Percentiles rank a stretch among this genome's conserved stretches.
These are phyloP conservation scores for Caloboletus firmus DNA, from an alignment of 1,284 basidiomycete genomes.

Conservation along the genomic window DNA sequence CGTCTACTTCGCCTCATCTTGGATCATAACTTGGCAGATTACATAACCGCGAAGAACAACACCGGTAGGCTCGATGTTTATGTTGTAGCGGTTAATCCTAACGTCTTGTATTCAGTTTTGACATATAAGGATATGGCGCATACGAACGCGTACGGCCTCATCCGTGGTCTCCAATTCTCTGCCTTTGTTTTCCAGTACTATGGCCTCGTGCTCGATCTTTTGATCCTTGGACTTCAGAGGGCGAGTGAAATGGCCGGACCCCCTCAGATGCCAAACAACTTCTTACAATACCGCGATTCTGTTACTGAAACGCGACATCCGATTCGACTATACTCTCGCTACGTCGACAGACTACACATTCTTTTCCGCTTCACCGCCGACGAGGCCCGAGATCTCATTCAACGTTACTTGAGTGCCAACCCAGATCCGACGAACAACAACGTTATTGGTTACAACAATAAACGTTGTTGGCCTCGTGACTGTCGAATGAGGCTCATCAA, in stretches of 20 bases:
- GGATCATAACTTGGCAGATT: slow-evolving; percentile 97
- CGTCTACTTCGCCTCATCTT: slow-evolving; percentile 90
- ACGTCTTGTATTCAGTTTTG: slow-evolving; percentile 48
- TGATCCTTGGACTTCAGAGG: slow-evolving; percentile 91
- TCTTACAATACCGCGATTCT: slow-evolving; percentile 92
- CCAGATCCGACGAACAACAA: slow-evolving; percentile 99
- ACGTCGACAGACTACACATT: slow-evolving; percentile 91
- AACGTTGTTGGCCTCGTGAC: slow-evolving; percentile 98
- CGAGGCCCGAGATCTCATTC: slow-evolving; percentile 96
- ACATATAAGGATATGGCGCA: slow-evolving; percentile 96
- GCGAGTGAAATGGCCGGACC: slow-evolving; percentile 98
- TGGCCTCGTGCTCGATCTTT: slow-evolving; percentile 85
- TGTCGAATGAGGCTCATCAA: slow-evolving; percentile 99
- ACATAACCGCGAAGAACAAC: slow-evolving; percentile 98
- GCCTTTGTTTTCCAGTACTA: slow-evolving; percentile 98
- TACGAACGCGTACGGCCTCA: slow-evolving; percentile 89
- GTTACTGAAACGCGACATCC: slow-evolving; percentile 93
- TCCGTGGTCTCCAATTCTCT: slow-evolving; percentile 94
- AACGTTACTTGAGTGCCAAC: slow-evolving; percentile 94
- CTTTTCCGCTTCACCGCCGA: slow-evolving; percentile 99
- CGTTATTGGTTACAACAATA: slow-evolving; percentile 99
- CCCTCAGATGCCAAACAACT: slow-evolving; percentile 93
- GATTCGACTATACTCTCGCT: slow-evolving; percentile 92
- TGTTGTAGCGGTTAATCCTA: not conserved
- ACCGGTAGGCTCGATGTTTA: slow-evolving; percentile 47